Base-by-base conservation (phyloP, 129 eudicot species). In the Artemisia annua region DNA sequence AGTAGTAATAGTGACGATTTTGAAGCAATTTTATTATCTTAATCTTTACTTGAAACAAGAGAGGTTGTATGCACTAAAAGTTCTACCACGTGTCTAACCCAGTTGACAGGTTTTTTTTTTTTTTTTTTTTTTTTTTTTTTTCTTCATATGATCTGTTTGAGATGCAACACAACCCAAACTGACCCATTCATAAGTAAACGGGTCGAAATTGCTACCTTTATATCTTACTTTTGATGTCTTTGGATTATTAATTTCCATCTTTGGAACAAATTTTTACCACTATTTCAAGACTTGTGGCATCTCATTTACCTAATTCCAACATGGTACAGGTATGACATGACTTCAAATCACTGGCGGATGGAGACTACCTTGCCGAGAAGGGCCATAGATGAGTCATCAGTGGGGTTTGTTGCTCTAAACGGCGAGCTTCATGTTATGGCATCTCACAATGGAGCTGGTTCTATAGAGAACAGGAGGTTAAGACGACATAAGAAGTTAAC, bases 311-410 rank as follows among this genome's bases (percentile, higher is more conserved):
- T 67, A 28, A 35, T 71, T 70, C 14, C 5, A 22, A 44, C 49
- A 32, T 22, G n/a, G 56, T 43, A 50, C 83, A 93, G 98, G 90
- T 93, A 93, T 77, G 86, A 87, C 80, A 82, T 82, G 85, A 66
- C 72, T 69, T 81, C 87, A 65, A 93, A 93, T 53, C 72, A 80
- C 24, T 93, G 98, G 98, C 67, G 68, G 82, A 90, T 84, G 82
- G 98, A 87, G 78, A 85, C 96, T 30, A 83, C 77, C 24, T 69
- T 93, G 50, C 98, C 97, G 1, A 90, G 85, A 76, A 86, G 83
- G 83, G 75, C 83, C 16, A 46, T 64, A 1, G 88, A 86, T 66
- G 87, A 84, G 54, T 78, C 86, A 52, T 70, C 97, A 46, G 78
- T 87, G 59, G 97, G 96, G 44, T 90, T 87, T 49, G 82, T 85